Conservation (phyloP, 2,329 filamentous ascomycete species). For the Paecilomyces formosus region DNA sequence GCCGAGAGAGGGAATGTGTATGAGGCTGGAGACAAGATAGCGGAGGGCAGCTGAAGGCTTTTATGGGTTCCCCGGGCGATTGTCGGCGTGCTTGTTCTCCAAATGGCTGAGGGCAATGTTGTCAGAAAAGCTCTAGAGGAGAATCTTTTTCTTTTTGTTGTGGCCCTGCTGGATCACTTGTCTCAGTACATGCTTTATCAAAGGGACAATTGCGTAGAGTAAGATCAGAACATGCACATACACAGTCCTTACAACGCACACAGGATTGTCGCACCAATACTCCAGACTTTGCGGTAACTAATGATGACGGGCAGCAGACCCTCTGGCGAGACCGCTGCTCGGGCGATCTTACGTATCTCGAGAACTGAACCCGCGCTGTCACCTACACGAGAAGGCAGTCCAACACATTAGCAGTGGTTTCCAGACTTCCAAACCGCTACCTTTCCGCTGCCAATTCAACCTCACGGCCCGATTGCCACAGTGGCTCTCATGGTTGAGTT, state of each 20-base stretch:
- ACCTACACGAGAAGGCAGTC: background rate
- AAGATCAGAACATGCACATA: background rate
- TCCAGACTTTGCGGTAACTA: background rate
- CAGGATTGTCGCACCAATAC: background rate
- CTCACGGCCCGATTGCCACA: background rate
- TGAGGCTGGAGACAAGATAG: background rate
- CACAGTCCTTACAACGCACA: background rate
- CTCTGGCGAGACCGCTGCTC: background rate
- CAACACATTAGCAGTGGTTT: background rate
- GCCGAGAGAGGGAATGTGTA: background rate
- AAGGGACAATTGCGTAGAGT: background rate
- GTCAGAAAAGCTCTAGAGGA: background rate
- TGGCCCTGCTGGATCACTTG: background rate
- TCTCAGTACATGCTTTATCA: background rate
- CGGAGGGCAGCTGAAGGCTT: background rate
- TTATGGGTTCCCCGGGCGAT: background rate
- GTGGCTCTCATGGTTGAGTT: background rate
- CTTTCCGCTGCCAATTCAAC: background rate
- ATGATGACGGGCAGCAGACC: background rate
- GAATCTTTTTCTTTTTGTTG: background rate
- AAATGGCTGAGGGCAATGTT: background rate
- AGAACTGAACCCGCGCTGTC: background rate
- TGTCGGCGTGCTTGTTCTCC: background rate
- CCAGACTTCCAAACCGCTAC: background rate
- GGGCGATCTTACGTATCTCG: background rate